These are phyloP conservation scores for Phaffomyces opuntiae DNA, from an alignment of 805 yeast species.

Conservation along the genomic window DNA sequence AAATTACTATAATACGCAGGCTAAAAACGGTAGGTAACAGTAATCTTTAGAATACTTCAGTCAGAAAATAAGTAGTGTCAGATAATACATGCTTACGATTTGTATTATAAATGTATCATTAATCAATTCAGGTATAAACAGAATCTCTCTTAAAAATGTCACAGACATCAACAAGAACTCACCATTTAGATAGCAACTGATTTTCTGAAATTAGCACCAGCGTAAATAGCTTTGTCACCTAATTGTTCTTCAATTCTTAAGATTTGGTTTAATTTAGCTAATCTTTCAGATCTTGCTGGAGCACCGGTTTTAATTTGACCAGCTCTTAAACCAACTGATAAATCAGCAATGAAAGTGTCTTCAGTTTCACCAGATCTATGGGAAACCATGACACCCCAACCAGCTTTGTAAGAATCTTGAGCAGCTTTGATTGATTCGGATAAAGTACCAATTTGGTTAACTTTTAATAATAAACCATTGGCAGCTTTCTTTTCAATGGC, in stretches of 20 bases:
- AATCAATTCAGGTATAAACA: not conserved
- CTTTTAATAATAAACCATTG: conserved; percentile 91
- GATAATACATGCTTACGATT: too few species aligned
- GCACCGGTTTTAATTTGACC: conserved; percentile 99
- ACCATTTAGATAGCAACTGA: conserved; percentile 26
- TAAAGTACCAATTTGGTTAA: conserved; percentile 97
- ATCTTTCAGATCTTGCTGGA: conserved; percentile 99
- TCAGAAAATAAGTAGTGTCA: too few species aligned
- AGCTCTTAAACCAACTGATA: conserved; percentile 94
- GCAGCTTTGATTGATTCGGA: conserved; percentile 97
- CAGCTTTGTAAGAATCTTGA: conserved; percentile 86
- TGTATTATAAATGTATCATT: not conserved
- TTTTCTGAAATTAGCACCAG: conserved; percentile 83
- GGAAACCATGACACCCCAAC: conserved; percentile 99
- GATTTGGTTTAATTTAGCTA: conserved; percentile 97
- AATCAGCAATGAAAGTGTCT: conserved; percentile 97
- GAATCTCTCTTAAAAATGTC: not conserved
- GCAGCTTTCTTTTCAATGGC: conserved; percentile 97
- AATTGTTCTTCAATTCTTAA: conserved; percentile 98
- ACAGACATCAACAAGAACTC: not conserved
- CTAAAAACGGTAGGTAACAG: too few species aligned
- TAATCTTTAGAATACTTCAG: too few species aligned
- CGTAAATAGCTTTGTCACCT: conserved; percentile 95
- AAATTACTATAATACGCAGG: too few species aligned
- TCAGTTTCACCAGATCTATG: conserved; percentile 99